These are phyloP conservation scores for Cavenderia fasciculata DNA, from an alignment of 78 protist genomes.

Conservation along the genomic window DNA sequence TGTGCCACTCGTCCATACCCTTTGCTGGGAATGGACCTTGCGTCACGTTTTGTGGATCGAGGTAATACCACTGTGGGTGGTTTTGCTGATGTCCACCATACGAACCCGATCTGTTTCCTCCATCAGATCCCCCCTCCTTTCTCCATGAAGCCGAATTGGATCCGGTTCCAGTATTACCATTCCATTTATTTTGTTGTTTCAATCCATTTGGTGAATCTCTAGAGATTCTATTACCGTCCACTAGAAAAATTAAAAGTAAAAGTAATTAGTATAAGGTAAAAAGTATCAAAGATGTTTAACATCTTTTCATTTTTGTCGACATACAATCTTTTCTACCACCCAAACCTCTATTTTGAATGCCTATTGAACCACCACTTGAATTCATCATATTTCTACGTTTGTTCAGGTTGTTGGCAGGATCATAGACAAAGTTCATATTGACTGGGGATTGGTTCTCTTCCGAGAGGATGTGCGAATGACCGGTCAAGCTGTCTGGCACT, in stretches of 20 bases:
- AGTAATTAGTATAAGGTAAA: background rate
- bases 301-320: background rate
- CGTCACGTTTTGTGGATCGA: constrained; percentile 50
- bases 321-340: constrained; percentile 56
- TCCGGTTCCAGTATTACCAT: constrained; percentile 24
- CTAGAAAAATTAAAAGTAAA: background rate
- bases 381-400: constrained; percentile 34
- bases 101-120: too few species aligned
- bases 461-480: constrained; percentile 47
- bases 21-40: constrained; percentile 64
- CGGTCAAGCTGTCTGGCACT: constrained; percentile 16
- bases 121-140: constrained; percentile 11
- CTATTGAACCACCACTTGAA: background rate
- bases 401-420: constrained; percentile 10
- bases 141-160: constrained; percentile 57
- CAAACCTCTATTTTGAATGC: constrained; percentile 4
- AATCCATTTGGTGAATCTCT: background rate
- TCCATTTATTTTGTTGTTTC: constrained; percentile 1
- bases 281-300: background rate
- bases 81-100: too few species aligned
- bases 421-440: constrained; percentile 35
- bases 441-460: constrained; percentile 64
- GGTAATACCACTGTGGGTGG: constrained; percentile 69
- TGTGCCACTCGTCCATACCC: constrained; percentile 68
- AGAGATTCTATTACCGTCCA: background rate